These are phyloP conservation scores for Epichloe hybrida DNA, from an alignment of 2,329 filamentous ascomycete genomes.

Conservation along the genomic window DNA sequence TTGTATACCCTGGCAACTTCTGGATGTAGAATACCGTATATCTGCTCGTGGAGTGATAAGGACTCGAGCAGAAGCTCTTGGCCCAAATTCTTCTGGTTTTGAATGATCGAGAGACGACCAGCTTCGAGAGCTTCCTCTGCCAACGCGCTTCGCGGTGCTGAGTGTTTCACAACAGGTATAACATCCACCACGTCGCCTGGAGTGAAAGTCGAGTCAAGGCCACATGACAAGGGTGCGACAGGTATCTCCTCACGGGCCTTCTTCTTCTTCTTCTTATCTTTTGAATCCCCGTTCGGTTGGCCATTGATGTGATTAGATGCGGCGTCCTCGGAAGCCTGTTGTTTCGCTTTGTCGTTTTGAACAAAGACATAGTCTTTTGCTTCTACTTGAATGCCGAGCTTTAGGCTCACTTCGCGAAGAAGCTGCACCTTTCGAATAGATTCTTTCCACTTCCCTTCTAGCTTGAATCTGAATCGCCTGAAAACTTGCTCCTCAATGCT, in stretches of 20 bases:
- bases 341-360: slow-evolving; percentile 13
- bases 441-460: slow-evolving; percentile 55
- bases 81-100: slow-evolving; percentile 88
- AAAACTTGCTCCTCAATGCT: slow-evolving; percentile 60
- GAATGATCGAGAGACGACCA: slow-evolving; percentile 87
- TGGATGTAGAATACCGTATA: slow-evolving; percentile 92
- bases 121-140: slow-evolving; percentile 94
- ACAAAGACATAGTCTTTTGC: slow-evolving; percentile 43
- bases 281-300: slow-evolving; percentile 29
- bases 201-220: slow-evolving; percentile 42
- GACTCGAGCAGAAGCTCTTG: slow-evolving; percentile 95
- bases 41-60: slow-evolving; percentile 91
- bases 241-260: slow-evolving; percentile 47
- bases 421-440: slow-evolving; percentile 65
- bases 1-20: slow-evolving; percentile 95
- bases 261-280: slow-evolving; percentile 43
- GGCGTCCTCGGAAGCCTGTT: slow-evolving; percentile 17
- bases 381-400: slow-evolving; percentile 78
- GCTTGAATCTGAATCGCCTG: slow-evolving; percentile 62
- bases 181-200: slow-evolving; percentile 83
- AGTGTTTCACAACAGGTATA: slow-evolving; percentile 91
- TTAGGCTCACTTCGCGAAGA: slow-evolving; percentile 76
- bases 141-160: slow-evolving; percentile 74
- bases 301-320: slow-evolving; percentile 24
- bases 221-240: slow-evolving; percentile 28